phyloP scores from a whole-genome alignment of 129 eudicot species.

The Tanacetum coccineum region DNA sequence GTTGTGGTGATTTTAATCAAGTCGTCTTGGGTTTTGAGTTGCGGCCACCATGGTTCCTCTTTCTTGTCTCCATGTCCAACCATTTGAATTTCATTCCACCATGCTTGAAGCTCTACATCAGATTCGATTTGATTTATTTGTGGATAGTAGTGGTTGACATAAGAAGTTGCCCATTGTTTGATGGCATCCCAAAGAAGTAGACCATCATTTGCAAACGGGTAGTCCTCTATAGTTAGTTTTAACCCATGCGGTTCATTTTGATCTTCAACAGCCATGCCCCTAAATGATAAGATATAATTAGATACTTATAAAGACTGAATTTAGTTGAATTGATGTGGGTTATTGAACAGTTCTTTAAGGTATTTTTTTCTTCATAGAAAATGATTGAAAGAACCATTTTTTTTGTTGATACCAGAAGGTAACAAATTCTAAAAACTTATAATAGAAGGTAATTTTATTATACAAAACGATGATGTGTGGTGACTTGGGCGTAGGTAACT shows the following conservation, averaged over 20 bases:
- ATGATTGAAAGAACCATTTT: too few species aligned
- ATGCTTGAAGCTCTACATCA: conserved; percentile 35
- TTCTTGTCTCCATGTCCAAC: conserved; percentile 52
- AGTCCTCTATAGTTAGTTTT: conserved; percentile 61
- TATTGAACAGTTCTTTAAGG: too few species aligned
- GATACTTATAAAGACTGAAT: neutral
- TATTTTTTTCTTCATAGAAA: too few species aligned
- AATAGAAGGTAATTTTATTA: too few species aligned
- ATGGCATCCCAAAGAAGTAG: conserved; percentile 58
- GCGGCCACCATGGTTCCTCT: conserved; percentile 58
- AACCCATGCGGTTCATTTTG: conserved; percentile 64
- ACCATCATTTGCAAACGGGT: conserved; percentile 75
- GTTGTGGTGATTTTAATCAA: conserved; percentile 29
- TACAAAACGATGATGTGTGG: too few species aligned
- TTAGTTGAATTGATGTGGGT: too few species aligned
- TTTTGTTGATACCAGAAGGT: too few species aligned
- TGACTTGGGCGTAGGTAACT: too few species aligned
- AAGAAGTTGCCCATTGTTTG: conserved; percentile 56
- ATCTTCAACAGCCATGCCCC: conserved; percentile 74
- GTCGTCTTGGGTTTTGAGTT: conserved; percentile 32
- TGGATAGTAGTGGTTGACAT: conserved; percentile 53
- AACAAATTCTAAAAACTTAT: too few species aligned
- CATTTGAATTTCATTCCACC: conserved; percentile 51
- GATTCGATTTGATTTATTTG: conserved; percentile 17
- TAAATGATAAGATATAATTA: neutral